Percentiles rank a stretch among this genome's conserved stretches.
Evolutionary conservation across 2,329 filamentous ascomycete genomes (phyloP).

Genomic region (Ophiostoma sp.): DNA sequence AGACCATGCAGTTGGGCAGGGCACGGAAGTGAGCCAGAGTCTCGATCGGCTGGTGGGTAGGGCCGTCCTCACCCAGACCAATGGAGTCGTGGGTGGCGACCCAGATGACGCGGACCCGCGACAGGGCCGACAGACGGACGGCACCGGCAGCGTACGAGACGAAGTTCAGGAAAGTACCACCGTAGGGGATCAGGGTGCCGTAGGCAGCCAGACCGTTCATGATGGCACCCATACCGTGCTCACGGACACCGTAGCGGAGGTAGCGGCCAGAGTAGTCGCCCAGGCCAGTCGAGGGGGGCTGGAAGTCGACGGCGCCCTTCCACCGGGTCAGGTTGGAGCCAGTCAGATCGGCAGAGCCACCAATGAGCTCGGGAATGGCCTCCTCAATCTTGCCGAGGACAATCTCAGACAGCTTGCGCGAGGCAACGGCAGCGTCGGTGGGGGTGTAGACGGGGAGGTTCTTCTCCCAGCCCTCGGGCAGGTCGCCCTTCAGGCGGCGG

Average conservation of each 20-base stretch:
- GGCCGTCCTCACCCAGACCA: conserved; percentile 96
- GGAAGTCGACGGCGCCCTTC: conserved; percentile 97
- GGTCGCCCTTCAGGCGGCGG: conserved; percentile 77
- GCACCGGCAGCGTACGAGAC: conserved; percentile 96
- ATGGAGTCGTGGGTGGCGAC: conserved; percentile 98
- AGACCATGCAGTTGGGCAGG: conserved; percentile 98
- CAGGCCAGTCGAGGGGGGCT: conserved; percentile 80
- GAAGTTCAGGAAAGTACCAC: conserved; percentile 98
- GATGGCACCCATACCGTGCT: conserved; percentile 89
- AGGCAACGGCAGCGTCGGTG: conserved; percentile 79
- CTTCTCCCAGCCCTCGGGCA: conserved; percentile 97
- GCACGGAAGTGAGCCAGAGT: conserved; percentile 97
- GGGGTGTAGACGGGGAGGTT: conserved; percentile 87
- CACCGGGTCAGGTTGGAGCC: conserved; percentile 98
- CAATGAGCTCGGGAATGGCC: conserved; percentile 83
- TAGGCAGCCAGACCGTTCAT: conserved; percentile 96
- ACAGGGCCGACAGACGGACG: conserved; percentile 89
- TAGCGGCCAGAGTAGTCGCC: conserved; percentile 88
- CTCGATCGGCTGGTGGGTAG: conserved; percentile 99
- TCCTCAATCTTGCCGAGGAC: conserved; percentile 86
- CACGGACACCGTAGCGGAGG: conserved; percentile 86
- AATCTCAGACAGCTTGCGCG: conserved; percentile 93
- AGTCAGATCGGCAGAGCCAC: conserved; percentile 96
- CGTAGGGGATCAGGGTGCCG: conserved; percentile 89
- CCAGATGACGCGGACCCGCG: conserved; percentile 89